A percentile compares a stretch with the other conserved stretches of the same genome.
Conservation (phyloP, 176 grass and related monocot genomes). For the Oryza australiensis region DNA sequence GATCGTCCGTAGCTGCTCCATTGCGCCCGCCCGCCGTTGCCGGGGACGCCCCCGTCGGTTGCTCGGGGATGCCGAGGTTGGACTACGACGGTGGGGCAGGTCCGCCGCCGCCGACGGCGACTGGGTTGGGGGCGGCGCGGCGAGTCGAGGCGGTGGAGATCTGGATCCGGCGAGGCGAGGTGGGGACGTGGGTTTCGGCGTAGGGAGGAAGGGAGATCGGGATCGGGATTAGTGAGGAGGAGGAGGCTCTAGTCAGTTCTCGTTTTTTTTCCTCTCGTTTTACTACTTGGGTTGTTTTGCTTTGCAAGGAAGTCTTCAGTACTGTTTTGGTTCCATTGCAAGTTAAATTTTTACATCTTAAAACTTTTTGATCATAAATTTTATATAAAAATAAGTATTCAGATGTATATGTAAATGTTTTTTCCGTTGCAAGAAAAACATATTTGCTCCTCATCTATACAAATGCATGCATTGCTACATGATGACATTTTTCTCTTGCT, state of each 20-base stretch:
- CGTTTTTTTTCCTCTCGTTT: background rate
- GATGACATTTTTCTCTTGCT: too few relatives aligned
- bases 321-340: too few relatives aligned
- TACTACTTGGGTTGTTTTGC: background rate
- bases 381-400: too few relatives aligned
- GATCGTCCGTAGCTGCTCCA: constrained; percentile 98
- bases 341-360: too few relatives aligned
- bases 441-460: too few relatives aligned
- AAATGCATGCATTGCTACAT: too few relatives aligned
- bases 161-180: constrained; percentile 48
- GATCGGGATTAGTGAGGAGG: constrained; percentile 19
- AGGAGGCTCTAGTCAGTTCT: background rate
- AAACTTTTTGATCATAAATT: too few relatives aligned
- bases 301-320: background rate
- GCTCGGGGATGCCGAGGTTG: background rate
- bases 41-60: background rate
- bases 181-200: constrained; percentile 36
- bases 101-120: constrained; percentile 34
- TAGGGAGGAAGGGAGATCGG: constrained; percentile 21
- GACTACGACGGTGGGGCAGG: too few relatives aligned
- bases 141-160: constrained; percentile 45
- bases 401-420: too few relatives aligned
- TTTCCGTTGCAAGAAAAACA: too few relatives aligned
- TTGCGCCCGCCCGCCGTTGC: constrained; percentile 17
- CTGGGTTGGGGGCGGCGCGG: constrained; percentile 16